Percentiles rank a stretch among this genome's conserved stretches.
Evolutionary conservation across 331 rosid species (phyloP).

Genomic region (Malus hybrid): DNA sequence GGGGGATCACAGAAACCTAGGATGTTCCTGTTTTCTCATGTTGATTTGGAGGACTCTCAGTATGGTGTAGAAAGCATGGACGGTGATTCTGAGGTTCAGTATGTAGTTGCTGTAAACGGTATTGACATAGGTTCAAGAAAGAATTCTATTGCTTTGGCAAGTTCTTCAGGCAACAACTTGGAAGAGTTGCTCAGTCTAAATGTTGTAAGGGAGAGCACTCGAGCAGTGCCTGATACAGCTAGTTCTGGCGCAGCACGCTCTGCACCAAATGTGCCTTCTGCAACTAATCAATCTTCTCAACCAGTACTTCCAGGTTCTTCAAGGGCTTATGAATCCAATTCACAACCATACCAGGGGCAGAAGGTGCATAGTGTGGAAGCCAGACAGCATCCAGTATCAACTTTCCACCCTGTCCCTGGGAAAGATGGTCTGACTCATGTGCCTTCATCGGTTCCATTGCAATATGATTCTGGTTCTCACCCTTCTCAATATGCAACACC

Average conservation of each 20-base stretch:
- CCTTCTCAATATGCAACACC: constrained; percentile 11
- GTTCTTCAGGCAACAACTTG: constrained; percentile 31
- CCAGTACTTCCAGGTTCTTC: constrained; percentile 20
- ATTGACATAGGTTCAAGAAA: constrained; percentile 36
- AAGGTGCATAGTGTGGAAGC: constrained; percentile 25
- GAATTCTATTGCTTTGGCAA: constrained; percentile 32
- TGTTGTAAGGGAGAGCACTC: constrained; percentile 22
- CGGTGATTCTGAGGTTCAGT: constrained; percentile 37
- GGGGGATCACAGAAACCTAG: constrained; percentile 38
- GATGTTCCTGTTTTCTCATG: constrained; percentile 36
- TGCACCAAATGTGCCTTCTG: constrained; percentile 17
- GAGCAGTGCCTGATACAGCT: constrained; percentile 17
- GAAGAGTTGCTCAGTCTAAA: constrained; percentile 34
- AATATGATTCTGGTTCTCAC: constrained; percentile 17
- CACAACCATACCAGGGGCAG: constrained; percentile 22
- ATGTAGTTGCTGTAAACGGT: constrained; percentile 49
- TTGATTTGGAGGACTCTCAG: constrained; percentile 45
- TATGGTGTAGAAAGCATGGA: constrained; percentile 27
- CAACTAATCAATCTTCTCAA: constrained; percentile 21
- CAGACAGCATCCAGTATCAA: constrained; percentile 17
- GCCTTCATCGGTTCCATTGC: constrained; percentile 24
- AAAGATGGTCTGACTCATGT: constrained; percentile 21
- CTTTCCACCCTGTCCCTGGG: constrained; percentile 16
- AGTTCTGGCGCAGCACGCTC: constrained; percentile 6
- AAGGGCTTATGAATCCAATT: constrained; percentile 20